Base-by-base conservation (phyloP, 257 asterid species). In the Galeopsis tetrahit region DNA sequence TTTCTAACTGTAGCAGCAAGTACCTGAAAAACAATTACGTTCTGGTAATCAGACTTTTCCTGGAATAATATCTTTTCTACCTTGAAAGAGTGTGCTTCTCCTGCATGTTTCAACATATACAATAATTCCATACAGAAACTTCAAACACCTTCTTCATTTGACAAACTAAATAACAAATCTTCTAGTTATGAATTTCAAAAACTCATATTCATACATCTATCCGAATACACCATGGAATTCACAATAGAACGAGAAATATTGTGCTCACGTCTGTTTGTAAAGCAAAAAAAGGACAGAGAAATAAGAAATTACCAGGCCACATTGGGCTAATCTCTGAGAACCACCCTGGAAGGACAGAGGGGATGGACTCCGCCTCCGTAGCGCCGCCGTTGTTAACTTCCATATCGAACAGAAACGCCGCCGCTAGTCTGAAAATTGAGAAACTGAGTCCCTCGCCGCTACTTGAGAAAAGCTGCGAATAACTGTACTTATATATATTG, bases 61-160 rank as follows among this genome's bases (percentile, higher is more conserved):
- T 84, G 87, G 68, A 88, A 91, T 61, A 94, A 75, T 68, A 89
- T 71, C 85, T 91, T 88, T 63, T 94, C 97, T 14, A 94, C 97
- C 88, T 94, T 94, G 75, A 94, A 72, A 0, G 99, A 94, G 82
- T 94, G 99, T 17, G 99, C 99, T 80, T 94, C 99, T 59, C 99
- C 99, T 94, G 92, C 86, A 82, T 36, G 71, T 82, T 60, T 71
- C 73, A 36, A 66, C 42, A 28, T 10, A 43, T 4, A 35, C 28
- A 62, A 53, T 14, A 43, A 28, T 10, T 65, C 36, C 46, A 10
- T 34, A 11, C 44, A 31, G 36, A 59, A 4, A 11, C 43, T 59
- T 59, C 43, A 10, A 35, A 35, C 9, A 60, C 66, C 64, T 58
- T 32, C 64, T 58, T 32, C 64, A 58, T 9, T 4, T 28, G 7